A percentile compares a stretch with the other conserved stretches of the same genome.
These are phyloP conservation scores for Dictyostelium brefeldianum DNA, from an alignment of 78 protist species.

Conservation along the genomic window DNA sequence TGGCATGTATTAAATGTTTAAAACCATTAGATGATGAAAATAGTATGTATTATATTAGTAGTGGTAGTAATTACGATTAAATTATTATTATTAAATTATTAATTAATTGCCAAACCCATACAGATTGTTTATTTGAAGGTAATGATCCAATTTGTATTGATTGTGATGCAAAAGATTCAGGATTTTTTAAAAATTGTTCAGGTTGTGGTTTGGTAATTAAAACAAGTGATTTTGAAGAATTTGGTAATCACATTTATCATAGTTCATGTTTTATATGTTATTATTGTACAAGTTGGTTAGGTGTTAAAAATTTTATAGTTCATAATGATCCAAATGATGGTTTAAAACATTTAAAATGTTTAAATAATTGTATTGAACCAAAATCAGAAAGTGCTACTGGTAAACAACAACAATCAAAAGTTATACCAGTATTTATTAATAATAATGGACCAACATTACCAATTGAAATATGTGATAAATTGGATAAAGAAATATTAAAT, in stretches of 20 bases:
- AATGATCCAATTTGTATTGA: slow-evolving; percentile 32
- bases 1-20: slow-evolving; percentile 30
- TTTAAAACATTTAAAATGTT: slow-evolving; percentile 19
- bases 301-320: slow-evolving; percentile 41
- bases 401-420: neutral
- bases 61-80: too few relatives aligned
- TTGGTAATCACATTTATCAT: slow-evolving; percentile 50
- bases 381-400: too few relatives aligned
- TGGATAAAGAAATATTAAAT: neutral
- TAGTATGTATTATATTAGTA: neutral
- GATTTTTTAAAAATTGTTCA: slow-evolving; percentile 52
- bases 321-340: neutral
- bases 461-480: slow-evolving; percentile 4
- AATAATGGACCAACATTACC: neutral
- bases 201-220: slow-evolving; percentile 59
- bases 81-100: neutral
- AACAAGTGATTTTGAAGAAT: slow-evolving; percentile 63
- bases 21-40: slow-evolving; percentile 34
- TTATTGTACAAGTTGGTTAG: slow-evolving; percentile 10
- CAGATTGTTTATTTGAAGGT: slow-evolving; percentile 65
- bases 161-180: slow-evolving; percentile 28
- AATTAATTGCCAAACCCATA: neutral
- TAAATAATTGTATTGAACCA: neutral
- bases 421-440: neutral
- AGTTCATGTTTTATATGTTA: slow-evolving; percentile 49